Percentiles rank a stretch among this genome's conserved stretches.
Conservation (phyloP, 2,329 filamentous ascomycete genomes). For the Neofusicoccum sp. region DNA sequence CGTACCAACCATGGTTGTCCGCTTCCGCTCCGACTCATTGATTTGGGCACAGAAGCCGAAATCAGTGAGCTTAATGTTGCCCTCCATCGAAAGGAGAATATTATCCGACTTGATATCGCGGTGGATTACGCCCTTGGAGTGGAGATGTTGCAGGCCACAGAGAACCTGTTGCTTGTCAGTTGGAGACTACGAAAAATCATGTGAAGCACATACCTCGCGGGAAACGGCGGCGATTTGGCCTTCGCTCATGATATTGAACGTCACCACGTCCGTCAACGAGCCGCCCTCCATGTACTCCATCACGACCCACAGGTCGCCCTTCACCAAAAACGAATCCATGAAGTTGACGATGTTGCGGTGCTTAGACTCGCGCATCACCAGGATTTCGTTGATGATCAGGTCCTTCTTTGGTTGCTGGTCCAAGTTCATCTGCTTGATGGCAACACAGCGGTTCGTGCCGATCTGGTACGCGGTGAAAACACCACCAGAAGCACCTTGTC, state of each 20-base stretch:
- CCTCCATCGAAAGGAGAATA: slow-evolving; percentile 87
- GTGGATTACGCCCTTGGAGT: slow-evolving; percentile 97
- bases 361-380: slow-evolving; percentile 98
- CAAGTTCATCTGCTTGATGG: slow-evolving; percentile 99
- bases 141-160: slow-evolving; percentile 83
- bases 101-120: slow-evolving; percentile 99
- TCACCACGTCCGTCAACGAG: slow-evolving; percentile 95
- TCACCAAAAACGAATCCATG: slow-evolving; percentile 90
- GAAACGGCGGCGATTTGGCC: slow-evolving; percentile 96
- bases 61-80: slow-evolving; percentile 97
- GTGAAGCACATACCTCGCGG: slow-evolving; percentile 58
- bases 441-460: slow-evolving; percentile 81
- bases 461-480: slow-evolving; percentile 90
- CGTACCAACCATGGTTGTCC: slow-evolving; percentile 97
- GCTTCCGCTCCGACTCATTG: slow-evolving; percentile 86
- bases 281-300: slow-evolving; percentile 99
- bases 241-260: slow-evolving; percentile 98
- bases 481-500: slow-evolving; percentile 93
- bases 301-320: slow-evolving; percentile 93
- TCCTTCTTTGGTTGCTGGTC: slow-evolving; percentile 99
- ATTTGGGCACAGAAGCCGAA: slow-evolving; percentile 99
- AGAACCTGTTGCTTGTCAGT: slow-evolving; percentile 20
- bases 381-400: slow-evolving; percentile 96
- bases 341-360: slow-evolving; percentile 99
- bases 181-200: slow-evolving; percentile 25